These are phyloP conservation scores for Micractinium sp. DNA, from an alignment of 139 green algal species.

Conservation along the genomic window DNA sequence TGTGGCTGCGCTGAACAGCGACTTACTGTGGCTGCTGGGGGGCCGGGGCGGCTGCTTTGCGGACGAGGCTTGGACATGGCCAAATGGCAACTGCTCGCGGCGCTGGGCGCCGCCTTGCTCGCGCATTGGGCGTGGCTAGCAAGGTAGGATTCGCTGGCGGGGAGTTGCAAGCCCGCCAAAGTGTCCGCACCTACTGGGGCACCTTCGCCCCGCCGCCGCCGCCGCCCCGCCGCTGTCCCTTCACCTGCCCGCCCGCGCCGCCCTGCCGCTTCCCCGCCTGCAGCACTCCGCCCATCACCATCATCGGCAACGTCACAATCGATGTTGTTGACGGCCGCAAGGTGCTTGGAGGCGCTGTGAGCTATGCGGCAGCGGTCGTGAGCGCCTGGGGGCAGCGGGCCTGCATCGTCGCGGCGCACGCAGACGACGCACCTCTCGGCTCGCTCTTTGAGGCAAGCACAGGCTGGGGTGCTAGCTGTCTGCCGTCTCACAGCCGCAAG, in stretches of 20 bases:
- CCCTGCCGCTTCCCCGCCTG: not conserved
- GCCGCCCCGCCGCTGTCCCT: not conserved
- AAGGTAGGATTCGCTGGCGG: not conserved
- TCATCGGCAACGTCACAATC: constrained; percentile 82
- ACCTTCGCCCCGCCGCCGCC: not conserved
- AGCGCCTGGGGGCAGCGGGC: constrained; percentile 57
- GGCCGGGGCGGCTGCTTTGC: too few species aligned
- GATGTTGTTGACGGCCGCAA: constrained; percentile 76
- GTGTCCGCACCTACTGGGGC: not conserved
- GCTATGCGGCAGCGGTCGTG: constrained; percentile 75
- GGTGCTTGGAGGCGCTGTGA: constrained; percentile 72
- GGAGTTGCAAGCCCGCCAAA: not conserved
- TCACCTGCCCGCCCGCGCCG: not conserved
- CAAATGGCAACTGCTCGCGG: not conserved
- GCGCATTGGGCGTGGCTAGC: not conserved
- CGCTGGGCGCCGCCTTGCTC: not conserved
- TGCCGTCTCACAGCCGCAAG: too few species aligned
- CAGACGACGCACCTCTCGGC: constrained; percentile 68
- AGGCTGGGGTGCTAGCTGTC: not conserved
- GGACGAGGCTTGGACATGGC: too few species aligned
- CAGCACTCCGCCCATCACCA: constrained; percentile 17
- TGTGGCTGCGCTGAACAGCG: too few species aligned
- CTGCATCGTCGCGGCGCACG: constrained; percentile 78
- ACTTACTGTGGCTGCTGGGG: too few species aligned
- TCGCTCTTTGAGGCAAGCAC: not conserved